Percentiles rank a stretch among this genome's conserved stretches.
phyloP scores from a whole-genome alignment of 768 basidiomycete species.

The Naganishia vishniacii region DNA sequence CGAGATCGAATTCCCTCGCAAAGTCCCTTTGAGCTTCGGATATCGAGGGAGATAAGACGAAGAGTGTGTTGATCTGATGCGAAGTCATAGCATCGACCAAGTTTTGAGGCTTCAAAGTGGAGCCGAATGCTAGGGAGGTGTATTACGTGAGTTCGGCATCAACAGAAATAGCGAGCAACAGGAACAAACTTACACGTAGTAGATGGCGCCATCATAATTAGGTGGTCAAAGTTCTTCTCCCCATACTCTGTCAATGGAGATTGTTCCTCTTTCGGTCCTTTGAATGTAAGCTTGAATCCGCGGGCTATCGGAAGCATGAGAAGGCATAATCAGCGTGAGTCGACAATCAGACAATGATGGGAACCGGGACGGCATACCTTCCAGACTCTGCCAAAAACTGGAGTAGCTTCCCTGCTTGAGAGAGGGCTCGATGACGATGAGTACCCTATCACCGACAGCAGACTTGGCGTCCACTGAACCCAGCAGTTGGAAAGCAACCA shows the following conservation, averaged over 20 bases:
- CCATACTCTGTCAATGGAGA: slow-evolving; percentile 66
- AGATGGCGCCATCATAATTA: slow-evolving; percentile 78
- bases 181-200: slow-evolving; percentile 63
- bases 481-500: slow-evolving; percentile 7
- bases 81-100: slow-evolving; percentile 52
- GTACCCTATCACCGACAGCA: slow-evolving; percentile 52
- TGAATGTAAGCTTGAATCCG: slow-evolving; percentile 82
- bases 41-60: slow-evolving; percentile 62
- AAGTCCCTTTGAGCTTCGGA: slow-evolving; percentile 66
- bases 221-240: slow-evolving; percentile 70
- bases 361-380: slow-evolving; percentile 55
- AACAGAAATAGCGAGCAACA: not conserved
- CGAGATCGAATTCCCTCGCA: slow-evolving; percentile 84
- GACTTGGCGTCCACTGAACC: slow-evolving; percentile 34
- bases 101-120: slow-evolving; percentile 68
- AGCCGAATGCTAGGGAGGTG: slow-evolving; percentile 73
- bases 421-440: slow-evolving; percentile 73
- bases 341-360: slow-evolving; percentile 7
- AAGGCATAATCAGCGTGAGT: slow-evolving; percentile 1
- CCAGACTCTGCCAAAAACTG: slow-evolving; percentile 71
- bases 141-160: slow-evolving; percentile 41
- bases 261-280: slow-evolving; percentile 67
- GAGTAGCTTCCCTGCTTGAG: slow-evolving; percentile 67
- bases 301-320: slow-evolving; percentile 53
- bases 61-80: slow-evolving; percentile 65